These are phyloP conservation scores for Chlorella sp. DNA, from an alignment of 139 green algal genomes.

Conservation along the genomic window DNA sequence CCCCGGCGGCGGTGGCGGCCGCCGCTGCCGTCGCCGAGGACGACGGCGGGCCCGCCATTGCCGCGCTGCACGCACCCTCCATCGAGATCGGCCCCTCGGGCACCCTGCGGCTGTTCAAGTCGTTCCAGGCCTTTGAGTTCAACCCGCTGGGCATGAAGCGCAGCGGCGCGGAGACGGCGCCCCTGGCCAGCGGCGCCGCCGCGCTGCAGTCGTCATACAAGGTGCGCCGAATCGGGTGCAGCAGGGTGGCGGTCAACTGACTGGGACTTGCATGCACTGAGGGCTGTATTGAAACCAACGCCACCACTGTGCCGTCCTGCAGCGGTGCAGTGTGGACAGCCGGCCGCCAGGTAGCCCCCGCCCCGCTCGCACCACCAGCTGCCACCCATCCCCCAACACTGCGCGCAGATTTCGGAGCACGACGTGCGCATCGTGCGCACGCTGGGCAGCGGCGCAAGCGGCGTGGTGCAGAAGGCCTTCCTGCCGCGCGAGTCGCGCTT, in stretches of 20 bases:
- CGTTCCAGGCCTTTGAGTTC: conserved; percentile 61
- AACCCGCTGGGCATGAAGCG: conserved; percentile 56
- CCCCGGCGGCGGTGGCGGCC: background rate
- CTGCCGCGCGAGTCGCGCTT: conserved; percentile 68
- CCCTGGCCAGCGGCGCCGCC: conserved; percentile 39
- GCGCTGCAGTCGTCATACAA: conserved; percentile 51
- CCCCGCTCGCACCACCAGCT: no score
- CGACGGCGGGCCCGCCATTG: background rate
- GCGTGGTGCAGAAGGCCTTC: conserved; percentile 84
- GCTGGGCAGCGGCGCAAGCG: conserved; percentile 76
- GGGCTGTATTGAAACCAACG: no score
- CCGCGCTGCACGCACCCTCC: conserved; percentile 37
- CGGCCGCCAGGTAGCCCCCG: no score
- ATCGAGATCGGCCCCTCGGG: conserved; percentile 54
- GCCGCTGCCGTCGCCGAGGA: background rate
- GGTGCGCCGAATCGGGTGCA: background rate
- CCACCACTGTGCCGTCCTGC: no score
- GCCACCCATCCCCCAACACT: no score
- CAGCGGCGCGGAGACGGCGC: conserved; percentile 17
- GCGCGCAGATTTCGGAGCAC: conserved; percentile 76
- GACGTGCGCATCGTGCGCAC: conserved; percentile 81
- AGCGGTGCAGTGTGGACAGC: no score
- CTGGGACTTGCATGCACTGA: no score
- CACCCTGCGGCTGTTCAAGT: conserved; percentile 60
- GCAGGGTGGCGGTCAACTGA: no score